Evolutionary conservation across 495 filamentous ascomycete species (phyloP).

Genomic region (Cercophora samala): DNA sequence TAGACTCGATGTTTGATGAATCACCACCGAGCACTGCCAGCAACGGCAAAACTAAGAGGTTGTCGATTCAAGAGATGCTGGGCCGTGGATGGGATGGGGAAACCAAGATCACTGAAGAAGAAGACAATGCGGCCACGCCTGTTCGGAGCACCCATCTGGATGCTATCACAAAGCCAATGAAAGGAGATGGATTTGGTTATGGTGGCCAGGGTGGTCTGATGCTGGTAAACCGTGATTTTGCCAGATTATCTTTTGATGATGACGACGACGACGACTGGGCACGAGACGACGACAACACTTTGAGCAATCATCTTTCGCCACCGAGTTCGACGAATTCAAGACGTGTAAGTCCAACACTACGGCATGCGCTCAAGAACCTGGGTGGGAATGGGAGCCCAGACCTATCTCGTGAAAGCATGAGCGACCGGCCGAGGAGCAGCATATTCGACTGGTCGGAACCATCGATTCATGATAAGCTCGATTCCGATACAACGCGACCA

Average conservation of each 20-base stretch:
- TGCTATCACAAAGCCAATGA: conserved; percentile 13
- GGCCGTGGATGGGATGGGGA: conserved; percentile 48
- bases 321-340: conserved; percentile 50
- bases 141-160: conserved; percentile 38
- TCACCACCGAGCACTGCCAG: conserved; percentile 54
- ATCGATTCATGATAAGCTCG: conserved; percentile 51
- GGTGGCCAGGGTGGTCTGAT: conserved; percentile 15
- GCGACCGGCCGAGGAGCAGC: conserved; percentile 54
- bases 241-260: conserved; percentile 53
- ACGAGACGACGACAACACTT: conserved; percentile 51
- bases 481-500: conserved; percentile 60
- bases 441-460: conserved; percentile 90
- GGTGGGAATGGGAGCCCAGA: conserved; percentile 40
- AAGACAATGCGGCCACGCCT: conserved; percentile 58
- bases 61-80: conserved; percentile 55
- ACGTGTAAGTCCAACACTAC: conserved; percentile 44
- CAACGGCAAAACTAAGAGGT: conserved; percentile 54
- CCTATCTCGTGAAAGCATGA: conserved; percentile 32
- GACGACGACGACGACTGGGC: conserved; percentile 65
- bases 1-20: conserved; percentile 87
- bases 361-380: conserved; percentile 41
- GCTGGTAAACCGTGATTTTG: conserved; percentile 37
- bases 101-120: conserved; percentile 62
- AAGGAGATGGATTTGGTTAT: conserved; percentile 21
- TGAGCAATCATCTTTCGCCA: conserved; percentile 53